phyloP scores from a whole-genome alignment of 2,329 filamentous ascomycete genomes.

The Trichothecium sympodiale region DNA sequence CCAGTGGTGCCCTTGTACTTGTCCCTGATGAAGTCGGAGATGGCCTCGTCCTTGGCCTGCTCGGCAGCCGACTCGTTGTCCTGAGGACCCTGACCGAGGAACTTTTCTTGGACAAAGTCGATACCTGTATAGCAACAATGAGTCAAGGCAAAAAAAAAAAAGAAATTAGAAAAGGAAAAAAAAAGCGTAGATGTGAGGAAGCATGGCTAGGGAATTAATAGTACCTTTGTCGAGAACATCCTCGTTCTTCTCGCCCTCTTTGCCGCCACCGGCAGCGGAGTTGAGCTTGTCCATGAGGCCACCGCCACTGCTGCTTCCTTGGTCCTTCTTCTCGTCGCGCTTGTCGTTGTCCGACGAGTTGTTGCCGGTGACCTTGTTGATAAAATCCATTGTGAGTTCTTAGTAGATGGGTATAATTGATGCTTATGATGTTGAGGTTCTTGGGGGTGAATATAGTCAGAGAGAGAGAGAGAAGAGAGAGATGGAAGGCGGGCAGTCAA shows the following conservation, averaged over 20 bases:
- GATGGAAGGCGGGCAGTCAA: no score
- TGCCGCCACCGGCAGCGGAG: conserved; percentile 58
- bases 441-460: not conserved
- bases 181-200: not conserved
- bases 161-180: not conserved
- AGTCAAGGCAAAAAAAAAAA: conserved; percentile 3
- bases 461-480: not conserved
- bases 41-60: conserved; percentile 75
- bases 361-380: conserved; percentile 38
- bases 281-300: conserved; percentile 63
- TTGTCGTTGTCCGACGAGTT: conserved; percentile 20
- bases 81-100: conserved; percentile 60
- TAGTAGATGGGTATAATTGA: not conserved
- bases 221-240: conserved; percentile 72
- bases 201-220: no score
- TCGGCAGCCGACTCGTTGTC: conserved; percentile 62
- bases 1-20: conserved; percentile 62
- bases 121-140: conserved; percentile 38
- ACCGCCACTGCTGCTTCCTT: conserved; percentile 11
- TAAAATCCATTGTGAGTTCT: conserved; percentile 35
- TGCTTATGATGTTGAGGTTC: not conserved
- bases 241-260: conserved; percentile 69
- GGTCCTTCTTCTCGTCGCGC: conserved; percentile 16
- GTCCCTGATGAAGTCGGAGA: conserved; percentile 59
- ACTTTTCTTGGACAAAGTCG: conserved; percentile 67